Evolutionary conservation across 768 basidiomycete genomes (phyloP).

Genomic region (Leccinum subgranulosum): DNA sequence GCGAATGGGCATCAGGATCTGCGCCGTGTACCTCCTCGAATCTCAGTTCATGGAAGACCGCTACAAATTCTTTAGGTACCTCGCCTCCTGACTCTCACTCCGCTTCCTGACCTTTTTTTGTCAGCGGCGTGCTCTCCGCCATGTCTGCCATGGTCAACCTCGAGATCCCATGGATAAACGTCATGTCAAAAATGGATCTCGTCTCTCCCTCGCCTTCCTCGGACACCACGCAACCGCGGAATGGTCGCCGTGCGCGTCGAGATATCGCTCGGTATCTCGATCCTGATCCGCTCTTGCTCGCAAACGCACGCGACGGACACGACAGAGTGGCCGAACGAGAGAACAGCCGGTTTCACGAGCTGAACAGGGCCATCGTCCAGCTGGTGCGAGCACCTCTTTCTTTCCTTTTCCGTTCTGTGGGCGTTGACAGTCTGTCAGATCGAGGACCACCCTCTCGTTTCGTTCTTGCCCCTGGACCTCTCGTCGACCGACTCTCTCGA

Average conservation of each 20-base stretch:
- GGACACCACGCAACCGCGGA: conserved; percentile 53
- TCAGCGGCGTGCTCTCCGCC: conserved; percentile 89
- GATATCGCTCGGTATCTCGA: conserved; percentile 96
- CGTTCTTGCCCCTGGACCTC: conserved; percentile 93
- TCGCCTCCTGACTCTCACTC: not conserved
- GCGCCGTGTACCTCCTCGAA: conserved; percentile 90
- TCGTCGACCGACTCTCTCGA: conserved; percentile 87
- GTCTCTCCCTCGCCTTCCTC: conserved; percentile 47
- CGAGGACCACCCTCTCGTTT: conserved; percentile 96
- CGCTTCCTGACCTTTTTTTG: conserved; percentile 4
- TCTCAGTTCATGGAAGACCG: conserved; percentile 99
- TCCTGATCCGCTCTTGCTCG: conserved; percentile 88
- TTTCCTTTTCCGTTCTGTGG: not conserved
- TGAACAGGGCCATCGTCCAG: conserved; percentile 94
- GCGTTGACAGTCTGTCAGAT: conserved; percentile 52
- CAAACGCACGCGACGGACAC: conserved; percentile 45
- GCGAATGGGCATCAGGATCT: conserved; percentile 79
- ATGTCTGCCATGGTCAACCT: conserved; percentile 99
- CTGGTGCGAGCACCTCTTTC: conserved; percentile 52
- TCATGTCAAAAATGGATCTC: conserved; percentile 99
- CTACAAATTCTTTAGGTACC: conserved; percentile 92
- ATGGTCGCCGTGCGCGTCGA: conserved; percentile 67
- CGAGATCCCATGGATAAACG: conserved; percentile 94
- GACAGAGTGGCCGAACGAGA: conserved; percentile 46
- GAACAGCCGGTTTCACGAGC: conserved; percentile 86